Evolutionary conservation across 352 stramenopile species (phyloP).

Genomic region (Phytophthora chlamydospora): DNA sequence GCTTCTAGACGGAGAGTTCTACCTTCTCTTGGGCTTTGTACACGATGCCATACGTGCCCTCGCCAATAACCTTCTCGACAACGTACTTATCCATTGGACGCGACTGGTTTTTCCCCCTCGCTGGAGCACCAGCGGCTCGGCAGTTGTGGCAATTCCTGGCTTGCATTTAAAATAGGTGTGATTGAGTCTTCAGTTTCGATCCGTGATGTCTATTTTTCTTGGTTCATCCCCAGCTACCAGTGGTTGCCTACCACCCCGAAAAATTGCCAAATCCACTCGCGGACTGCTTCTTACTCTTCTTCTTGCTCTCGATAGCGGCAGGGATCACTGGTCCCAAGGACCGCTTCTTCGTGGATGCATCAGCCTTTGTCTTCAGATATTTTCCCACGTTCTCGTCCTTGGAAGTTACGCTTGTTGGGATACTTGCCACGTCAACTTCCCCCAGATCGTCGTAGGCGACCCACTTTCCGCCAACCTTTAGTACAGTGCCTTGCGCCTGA

Average conservation of each 20-base stretch:
- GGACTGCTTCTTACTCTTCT: slow-evolving; percentile 57
- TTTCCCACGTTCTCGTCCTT: slow-evolving; percentile 73
- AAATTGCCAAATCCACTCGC: slow-evolving; percentile 81
- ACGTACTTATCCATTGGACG: slow-evolving; percentile 77
- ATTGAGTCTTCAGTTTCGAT: slow-evolving; percentile 22
- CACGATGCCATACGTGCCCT: slow-evolving; percentile 85
- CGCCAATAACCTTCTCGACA: slow-evolving; percentile 82
- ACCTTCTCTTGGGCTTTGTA: slow-evolving; percentile 86
- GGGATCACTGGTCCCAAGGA: slow-evolving; percentile 37
- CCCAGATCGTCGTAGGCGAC: slow-evolving; percentile 78
- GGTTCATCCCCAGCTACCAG: not conserved
- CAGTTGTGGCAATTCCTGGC: slow-evolving; percentile 6
- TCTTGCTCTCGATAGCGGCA: slow-evolving; percentile 77
- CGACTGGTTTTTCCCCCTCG: not conserved
- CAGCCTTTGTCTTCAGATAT: slow-evolving; percentile 54
- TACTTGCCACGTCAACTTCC: slow-evolving; percentile 56
- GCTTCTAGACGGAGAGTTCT: not conserved
- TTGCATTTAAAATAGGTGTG: slow-evolving; percentile 17
- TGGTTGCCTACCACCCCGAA: slow-evolving; percentile 58
- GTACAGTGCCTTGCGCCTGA: slow-evolving; percentile 67
- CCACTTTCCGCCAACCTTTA: slow-evolving; percentile 83
- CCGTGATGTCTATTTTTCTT: slow-evolving; percentile 14
- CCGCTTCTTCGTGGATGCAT: slow-evolving; percentile 32
- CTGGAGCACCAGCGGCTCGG: not conserved
- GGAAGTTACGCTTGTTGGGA: slow-evolving; percentile 44